Base-by-base conservation (phyloP, 495 filamentous ascomycete genomes). In the Penicillium maclennaniae region DNA sequence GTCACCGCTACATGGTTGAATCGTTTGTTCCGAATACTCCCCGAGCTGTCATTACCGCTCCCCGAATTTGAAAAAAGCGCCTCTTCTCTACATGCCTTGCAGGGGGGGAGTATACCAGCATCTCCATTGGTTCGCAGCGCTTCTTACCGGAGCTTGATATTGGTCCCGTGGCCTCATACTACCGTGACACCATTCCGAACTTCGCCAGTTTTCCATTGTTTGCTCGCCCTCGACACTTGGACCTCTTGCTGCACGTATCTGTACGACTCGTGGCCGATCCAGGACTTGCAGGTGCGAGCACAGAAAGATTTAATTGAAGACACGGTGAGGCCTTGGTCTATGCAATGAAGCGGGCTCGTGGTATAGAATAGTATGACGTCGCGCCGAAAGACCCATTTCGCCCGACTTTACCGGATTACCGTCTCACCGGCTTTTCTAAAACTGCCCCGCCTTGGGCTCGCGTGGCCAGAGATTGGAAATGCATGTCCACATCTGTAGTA, bases 1-100 rank as follows among this genome's bases (percentile, higher is more conserved):
- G 62, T 62, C 66, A 70, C 68, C 66, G 68, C 69, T 62, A 66
- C 58, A 67, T 62, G 46, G 54, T 47, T 17, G 38, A 23, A 45
- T 41, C 21, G 19, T 16, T 16, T 39, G 16, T 20, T 26, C 42
- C 20, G 42, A 16, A 45, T 40, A 25, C 40, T 47, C 42, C 15
- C 47, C 44, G 47, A 45, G 48, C 27, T 52, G 43, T 48, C 54
- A 56, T 25, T 42, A 50, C 17, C 3, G 36, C 21, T 21, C 25
- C 23, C 48, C 39, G 57, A 50, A 56, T 37, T 44, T 34, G 31
- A 34, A 34, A 34, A 14, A 34, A 14, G 31, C 31, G 53, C 59
- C 51, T 50, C 51, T 53, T 60, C 60, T 38, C 61, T 60, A 53
- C 54, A 66, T 61, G 50, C 40, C 51, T 47, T 66, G 60, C 60